Conservation (phyloP, 257 asterid genomes). For the Petunia secreta region DNA sequence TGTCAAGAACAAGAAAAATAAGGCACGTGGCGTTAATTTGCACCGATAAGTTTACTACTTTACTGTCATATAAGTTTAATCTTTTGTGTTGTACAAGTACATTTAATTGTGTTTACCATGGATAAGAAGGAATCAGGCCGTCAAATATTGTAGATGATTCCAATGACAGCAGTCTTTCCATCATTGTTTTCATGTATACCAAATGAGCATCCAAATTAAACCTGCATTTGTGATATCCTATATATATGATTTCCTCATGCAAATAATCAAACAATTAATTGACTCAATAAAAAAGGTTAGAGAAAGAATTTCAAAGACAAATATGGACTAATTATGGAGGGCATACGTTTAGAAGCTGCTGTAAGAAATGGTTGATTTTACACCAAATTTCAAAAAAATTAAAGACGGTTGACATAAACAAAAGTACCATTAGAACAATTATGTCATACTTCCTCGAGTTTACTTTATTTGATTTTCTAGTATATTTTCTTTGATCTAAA, state of each 20-base stretch:
- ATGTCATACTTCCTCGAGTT: too few species aligned
- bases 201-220: slow-evolving; percentile 17
- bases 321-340: too few species aligned
- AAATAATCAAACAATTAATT: not conserved
- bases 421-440: too few species aligned
- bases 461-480: too few species aligned
- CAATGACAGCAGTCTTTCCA: slow-evolving; percentile 17
- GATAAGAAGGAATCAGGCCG: not conserved
- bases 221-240: not conserved
- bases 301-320: too few species aligned
- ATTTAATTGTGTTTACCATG: not conserved
- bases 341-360: too few species aligned
- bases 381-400: too few species aligned
- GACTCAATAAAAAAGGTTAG: too few species aligned
- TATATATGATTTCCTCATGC: not conserved
- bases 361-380: too few species aligned
- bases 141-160: slow-evolving; percentile 50
- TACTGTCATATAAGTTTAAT: not conserved
- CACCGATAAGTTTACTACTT: not conserved
- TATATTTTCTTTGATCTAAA: too few species aligned
- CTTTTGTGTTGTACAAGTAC: too few species aligned
- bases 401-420: too few species aligned
- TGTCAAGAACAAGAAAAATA: not conserved
- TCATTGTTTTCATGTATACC: slow-evolving; percentile 19
- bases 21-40: not conserved